Evolutionary conservation across 2,329 filamentous ascomycete genomes (phyloP).

Genomic region (Colletotrichum spinosum): DNA sequence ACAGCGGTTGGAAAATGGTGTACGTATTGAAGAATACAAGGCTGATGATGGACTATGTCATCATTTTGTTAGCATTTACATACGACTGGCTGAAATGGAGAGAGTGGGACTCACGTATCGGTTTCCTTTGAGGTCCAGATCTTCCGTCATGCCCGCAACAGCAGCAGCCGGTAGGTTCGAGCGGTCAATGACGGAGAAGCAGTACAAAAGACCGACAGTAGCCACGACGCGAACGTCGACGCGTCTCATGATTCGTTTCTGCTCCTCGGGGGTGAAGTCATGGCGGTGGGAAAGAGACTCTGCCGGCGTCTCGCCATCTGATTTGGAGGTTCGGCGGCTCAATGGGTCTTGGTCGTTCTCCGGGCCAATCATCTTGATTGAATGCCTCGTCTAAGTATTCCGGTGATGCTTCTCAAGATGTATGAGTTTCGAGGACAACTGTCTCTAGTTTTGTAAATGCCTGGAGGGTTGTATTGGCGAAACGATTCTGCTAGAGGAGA

Average conservation of each 20-base stretch:
- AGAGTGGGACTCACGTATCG: slow-evolving; percentile 26
- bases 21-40: slow-evolving; percentile 42
- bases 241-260: slow-evolving; percentile 19
- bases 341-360: no score
- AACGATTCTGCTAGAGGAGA: no score
- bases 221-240: slow-evolving; percentile 49
- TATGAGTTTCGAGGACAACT: no score
- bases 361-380: no score
- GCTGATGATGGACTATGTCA: slow-evolving; percentile 33
- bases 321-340: no score
- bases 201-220: slow-evolving; percentile 41
- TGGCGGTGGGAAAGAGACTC: no score
- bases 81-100: not conserved
- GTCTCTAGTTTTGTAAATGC: no score
- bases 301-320: no score
- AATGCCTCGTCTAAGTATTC: no score
- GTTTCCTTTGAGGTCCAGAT: slow-evolving; percentile 36
- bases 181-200: slow-evolving; percentile 40
- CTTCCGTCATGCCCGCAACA: slow-evolving; percentile 37
- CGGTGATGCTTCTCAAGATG: no score
- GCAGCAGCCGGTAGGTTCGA: slow-evolving; percentile 36
- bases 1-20: slow-evolving; percentile 40
- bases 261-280: no score
- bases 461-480: no score
- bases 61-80: not conserved